Evolutionary conservation across 768 basidiomycete species (phyloP).

Genomic region (Chalciporus sphaerocephalus): DNA sequence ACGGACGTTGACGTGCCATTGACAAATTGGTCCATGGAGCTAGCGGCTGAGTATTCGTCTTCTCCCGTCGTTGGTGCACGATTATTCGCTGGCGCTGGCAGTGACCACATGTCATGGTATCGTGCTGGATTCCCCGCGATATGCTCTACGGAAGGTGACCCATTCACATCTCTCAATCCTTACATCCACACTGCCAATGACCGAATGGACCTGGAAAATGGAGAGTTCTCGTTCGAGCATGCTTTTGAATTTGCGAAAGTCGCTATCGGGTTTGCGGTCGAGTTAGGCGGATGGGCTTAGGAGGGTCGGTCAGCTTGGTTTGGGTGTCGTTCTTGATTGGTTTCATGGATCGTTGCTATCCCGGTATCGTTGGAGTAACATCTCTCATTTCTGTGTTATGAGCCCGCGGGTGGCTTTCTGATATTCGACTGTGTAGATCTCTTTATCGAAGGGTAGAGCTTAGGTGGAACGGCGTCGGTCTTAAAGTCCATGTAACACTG

Average conservation of each 20-base stretch:
- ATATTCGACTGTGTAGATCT: too few species aligned
- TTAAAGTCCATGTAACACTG: too few species aligned
- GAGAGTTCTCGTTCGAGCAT: constrained; percentile 47
- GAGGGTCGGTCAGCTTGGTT: too few species aligned
- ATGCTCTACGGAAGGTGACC: constrained; percentile 43
- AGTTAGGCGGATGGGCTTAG: constrained; percentile 35
- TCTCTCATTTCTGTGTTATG: too few species aligned
- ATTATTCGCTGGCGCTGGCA: constrained; percentile 37
- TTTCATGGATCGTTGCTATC: too few species aligned
- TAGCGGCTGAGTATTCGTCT: constrained; percentile 30
- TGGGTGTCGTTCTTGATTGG: too few species aligned
- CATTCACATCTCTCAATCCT: constrained; percentile 39
- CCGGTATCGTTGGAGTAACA: too few species aligned
- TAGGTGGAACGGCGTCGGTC: too few species aligned
- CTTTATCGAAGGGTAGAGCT: too few species aligned
- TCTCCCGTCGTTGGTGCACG: constrained; percentile 12
- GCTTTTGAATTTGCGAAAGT: constrained; percentile 60
- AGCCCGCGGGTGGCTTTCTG: too few species aligned
- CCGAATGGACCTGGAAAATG: constrained; percentile 21
- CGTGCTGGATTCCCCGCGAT: constrained; percentile 38
- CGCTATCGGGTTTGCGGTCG: constrained; percentile 53
- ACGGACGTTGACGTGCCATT: constrained; percentile 42
- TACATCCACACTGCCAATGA: constrained; percentile 35
- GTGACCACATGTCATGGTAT: constrained; percentile 47
- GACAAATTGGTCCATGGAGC: constrained; percentile 34